phyloP scores from a whole-genome alignment of 345 rosid genomes.

The Eutrema yunnanense region DNA sequence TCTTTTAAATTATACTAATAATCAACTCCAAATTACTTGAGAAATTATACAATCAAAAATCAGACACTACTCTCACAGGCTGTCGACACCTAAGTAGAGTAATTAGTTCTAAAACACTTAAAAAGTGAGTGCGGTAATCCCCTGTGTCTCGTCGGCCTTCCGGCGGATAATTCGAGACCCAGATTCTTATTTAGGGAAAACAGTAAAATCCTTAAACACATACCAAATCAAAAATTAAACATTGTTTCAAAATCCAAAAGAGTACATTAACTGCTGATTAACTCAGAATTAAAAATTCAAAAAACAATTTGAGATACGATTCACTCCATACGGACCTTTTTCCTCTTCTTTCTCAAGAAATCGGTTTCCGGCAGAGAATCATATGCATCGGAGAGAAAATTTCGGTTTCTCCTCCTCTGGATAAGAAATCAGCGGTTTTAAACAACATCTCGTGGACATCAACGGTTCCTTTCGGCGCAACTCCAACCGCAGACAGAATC shows the following conservation, averaged over 20 bases:
- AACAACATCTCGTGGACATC: slow-evolving; percentile 96
- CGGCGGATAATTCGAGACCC: not conserved
- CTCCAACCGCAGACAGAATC: slow-evolving; percentile 56
- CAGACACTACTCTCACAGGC: slow-evolving; percentile 5
- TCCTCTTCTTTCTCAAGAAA: slow-evolving; percentile 12
- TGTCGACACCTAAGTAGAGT: slow-evolving; percentile 17
- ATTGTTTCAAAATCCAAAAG: not conserved
- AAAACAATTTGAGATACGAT: slow-evolving; percentile 11
- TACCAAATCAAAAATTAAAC: not conserved
- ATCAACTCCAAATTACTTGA: not conserved
- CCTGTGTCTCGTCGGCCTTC: not conserved
- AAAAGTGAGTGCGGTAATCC: not conserved
- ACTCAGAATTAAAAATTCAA: not conserved
- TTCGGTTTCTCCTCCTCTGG: slow-evolving; percentile 77
- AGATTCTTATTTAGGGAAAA: not conserved
- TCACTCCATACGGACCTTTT: not conserved
- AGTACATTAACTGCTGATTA: slow-evolving; percentile 21
- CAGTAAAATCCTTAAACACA: not conserved
- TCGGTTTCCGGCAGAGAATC: slow-evolving; percentile 92
- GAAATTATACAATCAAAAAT: not conserved
- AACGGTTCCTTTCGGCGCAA: slow-evolving; percentile 96
- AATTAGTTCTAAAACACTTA: not conserved
- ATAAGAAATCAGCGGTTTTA: slow-evolving; percentile 75
- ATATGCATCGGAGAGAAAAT: slow-evolving; percentile 96
- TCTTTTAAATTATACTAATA: not conserved